Percentiles rank a stretch among this genome's conserved stretches.
These are phyloP conservation scores for Kodamaea lidongshanica DNA, from an alignment of 805 yeast species.

Conservation along the genomic window DNA sequence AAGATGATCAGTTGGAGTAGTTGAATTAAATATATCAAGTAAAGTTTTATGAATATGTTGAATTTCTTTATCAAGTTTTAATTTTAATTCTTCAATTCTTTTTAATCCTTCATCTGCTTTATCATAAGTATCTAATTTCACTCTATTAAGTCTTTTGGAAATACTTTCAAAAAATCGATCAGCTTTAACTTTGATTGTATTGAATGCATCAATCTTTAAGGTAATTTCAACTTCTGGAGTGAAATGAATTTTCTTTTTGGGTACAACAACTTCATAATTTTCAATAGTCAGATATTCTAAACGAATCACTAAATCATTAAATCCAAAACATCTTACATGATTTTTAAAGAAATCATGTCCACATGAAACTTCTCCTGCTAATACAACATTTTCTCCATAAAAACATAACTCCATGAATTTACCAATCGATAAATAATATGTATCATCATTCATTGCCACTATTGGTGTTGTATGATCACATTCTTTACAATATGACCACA, in stretches of 20 bases:
- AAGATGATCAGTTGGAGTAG: conserved; percentile 60
- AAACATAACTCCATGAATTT: conserved; percentile 83
- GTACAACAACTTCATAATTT: conserved; percentile 72
- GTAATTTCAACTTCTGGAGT: conserved; percentile 63
- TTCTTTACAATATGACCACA: conserved; percentile 87
- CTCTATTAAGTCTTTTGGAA: conserved; percentile 59
- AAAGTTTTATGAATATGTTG: conserved; percentile 39
- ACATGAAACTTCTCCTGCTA: conserved; percentile 50
- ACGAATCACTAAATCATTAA: conserved; percentile 68
- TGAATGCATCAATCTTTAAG: conserved; percentile 58
- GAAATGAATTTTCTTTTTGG: conserved; percentile 66
- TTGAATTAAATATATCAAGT: conserved; percentile 45
- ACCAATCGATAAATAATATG: conserved; percentile 90
- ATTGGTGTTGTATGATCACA: conserved; percentile 75
- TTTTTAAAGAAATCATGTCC: conserved; percentile 74
- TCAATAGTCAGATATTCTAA: conserved; percentile 74
- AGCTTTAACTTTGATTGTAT: conserved; percentile 48
- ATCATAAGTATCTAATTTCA: conserved; percentile 70
- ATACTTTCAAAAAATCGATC: conserved; percentile 67
- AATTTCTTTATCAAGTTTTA: conserved; percentile 47
- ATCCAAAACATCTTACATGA: conserved; percentile 79
- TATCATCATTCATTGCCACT: conserved; percentile 72
- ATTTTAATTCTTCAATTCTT: conserved; percentile 53
- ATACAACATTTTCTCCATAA: conserved; percentile 45
- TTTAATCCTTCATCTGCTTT: conserved; percentile 62